A percentile compares a stretch with the other conserved stretches of the same genome.
Evolutionary conservation across 306 rosid genomes (phyloP).

Genomic region (Amphicarpaea edgeworthii): DNA sequence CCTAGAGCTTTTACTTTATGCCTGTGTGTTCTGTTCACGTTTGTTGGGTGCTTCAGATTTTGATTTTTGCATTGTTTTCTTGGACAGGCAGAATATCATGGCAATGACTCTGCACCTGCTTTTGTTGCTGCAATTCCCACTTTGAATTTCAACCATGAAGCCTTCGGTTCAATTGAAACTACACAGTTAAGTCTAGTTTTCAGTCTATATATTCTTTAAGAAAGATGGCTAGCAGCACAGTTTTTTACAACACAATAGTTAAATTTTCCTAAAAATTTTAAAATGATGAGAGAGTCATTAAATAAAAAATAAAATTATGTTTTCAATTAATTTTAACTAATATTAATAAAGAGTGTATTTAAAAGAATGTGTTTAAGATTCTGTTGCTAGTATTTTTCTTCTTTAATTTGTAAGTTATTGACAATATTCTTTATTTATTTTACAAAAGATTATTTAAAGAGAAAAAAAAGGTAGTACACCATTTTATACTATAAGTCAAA

Average conservation of each 20-base stretch:
- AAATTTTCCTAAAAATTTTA: too few relatives aligned
- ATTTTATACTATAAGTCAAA: too few relatives aligned
- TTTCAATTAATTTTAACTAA: too few relatives aligned
- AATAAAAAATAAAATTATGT: too few relatives aligned
- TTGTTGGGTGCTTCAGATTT: slow-evolving; percentile 40
- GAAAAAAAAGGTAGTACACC: too few relatives aligned
- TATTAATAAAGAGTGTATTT: too few relatives aligned
- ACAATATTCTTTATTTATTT: neutral
- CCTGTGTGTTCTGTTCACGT: slow-evolving; percentile 18
- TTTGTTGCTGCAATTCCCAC: slow-evolving; percentile 90
- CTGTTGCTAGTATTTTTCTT: too few relatives aligned
- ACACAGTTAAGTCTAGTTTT: slow-evolving; percentile 74
- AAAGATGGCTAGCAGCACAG: too few relatives aligned
- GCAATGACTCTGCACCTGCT: slow-evolving; percentile 68
- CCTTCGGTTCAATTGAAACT: slow-evolving; percentile 69
- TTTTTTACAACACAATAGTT: too few relatives aligned
- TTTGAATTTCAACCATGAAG: slow-evolving; percentile 72
- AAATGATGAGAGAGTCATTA: too few relatives aligned
- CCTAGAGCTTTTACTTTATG: neutral
- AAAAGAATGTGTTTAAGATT: too few relatives aligned
- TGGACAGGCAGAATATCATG: slow-evolving; percentile 77
- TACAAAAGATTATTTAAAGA: neutral
- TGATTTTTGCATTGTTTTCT: slow-evolving; percentile 54
- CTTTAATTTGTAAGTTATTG: slow-evolving; percentile 2
- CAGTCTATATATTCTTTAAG: too few relatives aligned